Base-by-base conservation (phyloP, 768 basidiomycete species). In the Suillus bovinus region DNA sequence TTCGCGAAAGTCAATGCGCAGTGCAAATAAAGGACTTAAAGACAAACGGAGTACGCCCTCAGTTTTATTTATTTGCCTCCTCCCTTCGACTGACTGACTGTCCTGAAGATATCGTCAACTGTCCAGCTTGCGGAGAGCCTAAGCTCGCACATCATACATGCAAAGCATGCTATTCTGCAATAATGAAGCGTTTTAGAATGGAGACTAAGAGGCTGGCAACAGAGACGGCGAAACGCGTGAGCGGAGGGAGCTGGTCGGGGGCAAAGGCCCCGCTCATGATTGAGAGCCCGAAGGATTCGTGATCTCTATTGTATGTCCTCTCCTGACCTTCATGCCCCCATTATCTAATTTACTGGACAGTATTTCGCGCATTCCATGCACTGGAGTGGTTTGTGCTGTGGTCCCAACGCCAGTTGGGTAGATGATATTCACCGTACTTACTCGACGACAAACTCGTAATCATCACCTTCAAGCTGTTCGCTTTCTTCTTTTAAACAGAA, bases 1-100 rank as follows among this genome's bases (percentile, higher is more conserved):
- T 77, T 94, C 93, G 24, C 83, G 92, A 58, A 99, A 99, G 76
- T 84, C 89, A n/a, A 96, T 96, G 94, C 84, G 96, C 46, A 87
- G 87, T 65, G 90, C 95, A 17, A 94, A 95, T 76, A 99, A 99
- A 76, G 94, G 95, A 1, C 78, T 97, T 69, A 93, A 95, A 74
- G 95, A 98, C 76, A 96, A 94, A 75, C 87, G 87, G 63, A 94
- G 96, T 94, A 70, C 64, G 86, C 76, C 9, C 66, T 63, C 36
- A 14, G 59, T 22, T 42, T 42, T 44, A 54, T 58, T 49, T 53
- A 34, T 39, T 24, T 36, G 29, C 41, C 14, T 29, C 33, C 5
- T 29, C 33, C 46, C 33, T 36, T 57, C 50, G 5, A 54, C 61
- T 70, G 39, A 67, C 63, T 20, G 8, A 39, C 8, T 59, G 29